Conservation (phyloP, 2,329 filamentous ascomycete species). For the Ustulina deusta region DNA sequence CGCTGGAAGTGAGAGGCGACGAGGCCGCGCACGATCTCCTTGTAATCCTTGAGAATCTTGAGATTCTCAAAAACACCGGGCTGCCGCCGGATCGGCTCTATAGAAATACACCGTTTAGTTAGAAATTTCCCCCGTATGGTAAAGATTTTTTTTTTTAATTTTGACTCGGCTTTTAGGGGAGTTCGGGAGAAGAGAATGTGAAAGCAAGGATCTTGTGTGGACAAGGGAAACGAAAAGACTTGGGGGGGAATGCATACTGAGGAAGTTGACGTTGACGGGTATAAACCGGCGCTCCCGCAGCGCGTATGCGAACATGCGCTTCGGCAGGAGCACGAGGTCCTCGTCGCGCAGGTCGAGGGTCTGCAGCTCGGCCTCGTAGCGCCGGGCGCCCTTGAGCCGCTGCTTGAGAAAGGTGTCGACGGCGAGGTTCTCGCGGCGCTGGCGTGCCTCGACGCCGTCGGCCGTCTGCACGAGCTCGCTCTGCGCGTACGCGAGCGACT, state of each 20-base stretch:
- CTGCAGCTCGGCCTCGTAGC: constrained; percentile 51
- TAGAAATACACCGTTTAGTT: not conserved
- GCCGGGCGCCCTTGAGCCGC: constrained; percentile 53
- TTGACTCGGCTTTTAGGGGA: too few species aligned
- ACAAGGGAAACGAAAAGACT: not conserved
- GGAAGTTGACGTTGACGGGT: constrained; percentile 53
- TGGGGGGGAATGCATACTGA: constrained; percentile 27
- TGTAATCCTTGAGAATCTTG: constrained; percentile 56
- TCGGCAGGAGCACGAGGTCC: constrained; percentile 54
- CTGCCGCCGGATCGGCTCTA: constrained; percentile 52
- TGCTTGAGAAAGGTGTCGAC: constrained; percentile 53
- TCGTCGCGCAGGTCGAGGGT: constrained; percentile 46
- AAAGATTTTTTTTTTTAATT: too few species aligned
- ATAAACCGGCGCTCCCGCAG: constrained; percentile 56
- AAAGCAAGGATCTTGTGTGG: not conserved
- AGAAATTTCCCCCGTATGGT: too few species aligned
- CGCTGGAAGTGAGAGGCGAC: constrained; percentile 58
- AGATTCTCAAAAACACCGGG: constrained; percentile 56
- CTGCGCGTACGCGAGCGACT: constrained; percentile 51
- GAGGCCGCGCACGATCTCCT: constrained; percentile 56
- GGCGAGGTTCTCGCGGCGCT: constrained; percentile 54
- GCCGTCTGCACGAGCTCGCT: constrained; percentile 53
- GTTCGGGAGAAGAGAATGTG: not conserved
- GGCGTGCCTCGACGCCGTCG: constrained; percentile 54
- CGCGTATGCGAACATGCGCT: constrained; percentile 58